Base-by-base conservation (phyloP, 2,329 filamentous ascomycete genomes). In the Lizonia empirigonia region DNA sequence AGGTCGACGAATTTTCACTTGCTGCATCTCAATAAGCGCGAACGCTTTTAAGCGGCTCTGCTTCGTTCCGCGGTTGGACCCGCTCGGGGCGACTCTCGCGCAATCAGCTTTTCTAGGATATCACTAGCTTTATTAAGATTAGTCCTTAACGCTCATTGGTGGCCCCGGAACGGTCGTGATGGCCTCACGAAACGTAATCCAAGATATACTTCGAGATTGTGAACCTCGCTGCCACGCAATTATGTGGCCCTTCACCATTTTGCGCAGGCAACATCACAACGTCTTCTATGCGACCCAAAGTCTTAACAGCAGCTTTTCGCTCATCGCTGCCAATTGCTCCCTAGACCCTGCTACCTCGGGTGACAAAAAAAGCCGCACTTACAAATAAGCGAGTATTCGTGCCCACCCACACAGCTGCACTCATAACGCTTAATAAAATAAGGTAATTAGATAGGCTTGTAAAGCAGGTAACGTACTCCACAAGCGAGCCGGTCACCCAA, bases 31-130 rank as follows among this genome's bases (percentile, higher is more conserved):
- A 29, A 18, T 42, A 52, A 52, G 49, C 49, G 49, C 42, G 49
- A 52, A 52, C 49, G 42, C 26, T 42, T n/a, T 44, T 26, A 46
- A 46, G 49, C 49, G 49, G 49, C 49, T 51, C 49, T 47, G 49
- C 42, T 33, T 42, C 37, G 49, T 42, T 47, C 42, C 37, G 49
- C 49, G 32, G 42, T 42, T 47, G 44, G 38, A 47, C 38, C 49
- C 49, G 38, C 49, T 52, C 33, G 22, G 42, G 37, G 42, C 42
- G 42, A 37, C 27, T 52, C 33, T 52, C 42, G 44, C 38, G 37
- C 42, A 42, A 51, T 51, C 41, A 51, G 26, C 33, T 24, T 7
- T 27, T 19, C 42, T 24, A 32, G 20, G 23, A 27, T 13, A 18
- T 12, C 38, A 30, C 37, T 52, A 52, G 42, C 23, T n/a, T 35